phyloP scores from a whole-genome alignment of 306 rosid genomes.

The Mimosa bimucronata region DNA sequence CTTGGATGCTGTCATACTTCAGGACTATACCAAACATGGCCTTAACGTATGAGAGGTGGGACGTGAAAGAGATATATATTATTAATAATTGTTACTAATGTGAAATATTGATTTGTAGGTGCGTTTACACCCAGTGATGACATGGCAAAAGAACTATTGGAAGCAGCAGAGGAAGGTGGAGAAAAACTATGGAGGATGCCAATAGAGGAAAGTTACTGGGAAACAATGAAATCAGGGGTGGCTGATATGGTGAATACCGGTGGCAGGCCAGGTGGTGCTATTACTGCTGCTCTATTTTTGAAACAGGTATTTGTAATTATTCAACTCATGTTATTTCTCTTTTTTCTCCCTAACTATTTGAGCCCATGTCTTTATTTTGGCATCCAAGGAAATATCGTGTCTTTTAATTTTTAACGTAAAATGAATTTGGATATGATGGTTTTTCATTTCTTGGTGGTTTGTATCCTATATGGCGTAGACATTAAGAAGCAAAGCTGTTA shows the following conservation, averaged over 20 bases:
- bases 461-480: background rate
- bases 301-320: conserved; percentile 67
- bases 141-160: conserved; percentile 77
- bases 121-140: conserved; percentile 94
- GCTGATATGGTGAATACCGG: conserved; percentile 98
- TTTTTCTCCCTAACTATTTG: conserved; percentile 2
- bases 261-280: conserved; percentile 86
- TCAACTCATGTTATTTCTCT: background rate
- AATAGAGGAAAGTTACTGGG: conserved; percentile 97
- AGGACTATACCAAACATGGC: background rate
- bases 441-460: background rate
- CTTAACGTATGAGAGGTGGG: background rate
- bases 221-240: conserved; percentile 90
- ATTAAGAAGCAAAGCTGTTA: background rate
- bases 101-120: conserved; percentile 53
- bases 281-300: conserved; percentile 92
- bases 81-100: conserved; percentile 18
- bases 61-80: conserved; percentile 9
- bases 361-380: background rate
- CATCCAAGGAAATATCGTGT: conserved; percentile 1
- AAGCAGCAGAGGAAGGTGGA: conserved; percentile 83
- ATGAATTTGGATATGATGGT: background rate
- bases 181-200: conserved; percentile 98
- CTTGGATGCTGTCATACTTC: background rate
- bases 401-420: background rate